A percentile compares a stretch with the other conserved stretches of the same genome.
These are phyloP conservation scores for Isatis tinctoria DNA, from an alignment of 345 rosid genomes.

Conservation along the genomic window DNA sequence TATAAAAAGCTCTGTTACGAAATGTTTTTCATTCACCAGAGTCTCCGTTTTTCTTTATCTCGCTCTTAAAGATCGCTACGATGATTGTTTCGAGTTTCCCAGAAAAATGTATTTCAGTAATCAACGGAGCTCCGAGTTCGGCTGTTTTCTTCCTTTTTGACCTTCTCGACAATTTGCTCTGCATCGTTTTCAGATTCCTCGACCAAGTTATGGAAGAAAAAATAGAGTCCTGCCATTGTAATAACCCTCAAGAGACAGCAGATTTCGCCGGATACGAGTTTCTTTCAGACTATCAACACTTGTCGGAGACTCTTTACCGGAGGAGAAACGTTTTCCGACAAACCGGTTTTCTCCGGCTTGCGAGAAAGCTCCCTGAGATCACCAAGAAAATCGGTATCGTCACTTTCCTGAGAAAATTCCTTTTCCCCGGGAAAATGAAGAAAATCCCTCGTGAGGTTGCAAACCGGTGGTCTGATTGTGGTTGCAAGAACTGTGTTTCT, in stretches of 20 bases:
- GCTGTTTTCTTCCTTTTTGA: constrained; percentile 53
- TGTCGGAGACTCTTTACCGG: constrained; percentile 50
- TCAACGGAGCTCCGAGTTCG: constrained; percentile 32
- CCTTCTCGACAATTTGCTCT: constrained; percentile 47
- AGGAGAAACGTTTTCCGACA: constrained; percentile 53
- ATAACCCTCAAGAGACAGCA: background rate
- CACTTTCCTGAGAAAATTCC: constrained; percentile 14
- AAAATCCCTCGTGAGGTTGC: background rate
- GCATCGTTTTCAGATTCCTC: constrained; percentile 42
- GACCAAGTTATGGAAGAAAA: constrained; percentile 54
- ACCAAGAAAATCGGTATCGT: constrained; percentile 20
- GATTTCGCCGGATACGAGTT: constrained; percentile 8
- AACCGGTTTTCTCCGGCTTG: constrained; percentile 36
- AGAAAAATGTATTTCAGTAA: constrained; percentile 27
- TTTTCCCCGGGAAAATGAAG: constrained; percentile 2
- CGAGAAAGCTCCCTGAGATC: constrained; percentile 29
- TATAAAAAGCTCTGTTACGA: background rate
- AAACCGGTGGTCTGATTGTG: constrained; percentile 76
- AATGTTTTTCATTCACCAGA: background rate
- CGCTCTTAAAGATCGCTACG: background rate
- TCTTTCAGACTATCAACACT: constrained; percentile 31
- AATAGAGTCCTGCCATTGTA: constrained; percentile 44
- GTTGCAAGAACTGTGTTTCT: constrained; percentile 60
- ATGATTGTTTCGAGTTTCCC: constrained; percentile 27
- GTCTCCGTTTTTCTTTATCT: background rate